These are phyloP conservation scores for Aspergillus vadensis DNA, from an alignment of 2,329 filamentous ascomycete genomes.

Conservation along the genomic window DNA sequence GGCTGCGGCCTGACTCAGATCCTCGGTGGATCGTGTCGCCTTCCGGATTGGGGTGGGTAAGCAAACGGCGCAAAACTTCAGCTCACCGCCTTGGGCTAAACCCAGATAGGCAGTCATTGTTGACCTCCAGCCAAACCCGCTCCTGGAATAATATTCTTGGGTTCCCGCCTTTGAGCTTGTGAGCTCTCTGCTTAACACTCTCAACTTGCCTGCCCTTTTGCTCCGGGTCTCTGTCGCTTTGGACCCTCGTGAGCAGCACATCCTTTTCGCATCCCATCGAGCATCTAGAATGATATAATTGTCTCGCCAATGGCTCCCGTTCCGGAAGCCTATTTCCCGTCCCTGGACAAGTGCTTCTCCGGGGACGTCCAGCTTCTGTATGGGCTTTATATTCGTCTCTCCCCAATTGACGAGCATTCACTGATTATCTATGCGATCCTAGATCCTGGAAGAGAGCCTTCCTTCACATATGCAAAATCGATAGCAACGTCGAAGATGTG, in stretches of 20 bases:
- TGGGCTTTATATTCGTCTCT: constrained; percentile 16
- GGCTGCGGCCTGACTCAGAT: not conserved
- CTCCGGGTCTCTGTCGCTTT: constrained; percentile 2
- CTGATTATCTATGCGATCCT: constrained; percentile 30
- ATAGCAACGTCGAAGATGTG: constrained; percentile 53
- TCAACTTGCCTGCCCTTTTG: not conserved
- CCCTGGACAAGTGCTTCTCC: constrained; percentile 80
- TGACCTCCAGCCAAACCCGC: constrained; percentile 33
- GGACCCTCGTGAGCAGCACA: constrained; percentile 8
- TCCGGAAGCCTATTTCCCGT: constrained; percentile 76
- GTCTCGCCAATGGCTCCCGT: constrained; percentile 65
- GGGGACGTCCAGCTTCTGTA: constrained; percentile 81
- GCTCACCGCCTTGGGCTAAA: constrained; percentile 38
- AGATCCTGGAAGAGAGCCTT: constrained; percentile 64
- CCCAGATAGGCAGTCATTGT: constrained; percentile 42
- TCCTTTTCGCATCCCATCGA: constrained; percentile 15
- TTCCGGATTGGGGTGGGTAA: not conserved
- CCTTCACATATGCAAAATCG: constrained; percentile 50
- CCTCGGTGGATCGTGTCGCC: not conserved
- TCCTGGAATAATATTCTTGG: constrained; percentile 34
- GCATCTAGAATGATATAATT: constrained; percentile 45
- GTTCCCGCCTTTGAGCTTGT: constrained; percentile 28
- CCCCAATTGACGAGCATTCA: constrained; percentile 1
- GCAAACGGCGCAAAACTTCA: constrained; percentile 24
- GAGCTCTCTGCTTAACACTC: constrained; percentile 17